A percentile compares a stretch with the other conserved stretches of the same genome.
Evolutionary conservation across 2,329 filamentous ascomycete species (phyloP).

Genomic region (Neofusicoccum laricinum): DNA sequence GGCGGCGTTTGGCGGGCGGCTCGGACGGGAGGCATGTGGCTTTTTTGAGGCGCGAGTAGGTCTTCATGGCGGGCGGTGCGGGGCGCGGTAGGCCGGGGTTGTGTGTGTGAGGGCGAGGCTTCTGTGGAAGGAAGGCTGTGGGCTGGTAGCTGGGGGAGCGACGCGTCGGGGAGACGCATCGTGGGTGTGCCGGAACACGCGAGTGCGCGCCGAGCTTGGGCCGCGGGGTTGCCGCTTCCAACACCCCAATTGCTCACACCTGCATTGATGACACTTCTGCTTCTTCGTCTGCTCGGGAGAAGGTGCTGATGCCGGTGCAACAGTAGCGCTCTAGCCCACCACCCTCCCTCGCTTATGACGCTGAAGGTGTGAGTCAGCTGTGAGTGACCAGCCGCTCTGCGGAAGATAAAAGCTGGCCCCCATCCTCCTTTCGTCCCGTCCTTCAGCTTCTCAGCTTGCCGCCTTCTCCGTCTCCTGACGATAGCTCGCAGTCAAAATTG

Average conservation of each 20-base stretch:
- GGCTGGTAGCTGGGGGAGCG: no score
- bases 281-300: no score
- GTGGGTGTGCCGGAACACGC: neutral
- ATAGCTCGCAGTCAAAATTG: neutral
- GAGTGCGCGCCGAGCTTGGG: no score
- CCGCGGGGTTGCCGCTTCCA: no score
- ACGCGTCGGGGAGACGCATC: conserved; percentile 8
- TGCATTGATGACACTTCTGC: no score
- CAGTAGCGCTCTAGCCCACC: neutral
- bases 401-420: neutral
- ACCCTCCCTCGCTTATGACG: neutral
- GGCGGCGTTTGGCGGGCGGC: conserved; percentile 35
- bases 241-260: no score
- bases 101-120: neutral
- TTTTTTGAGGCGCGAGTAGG: conserved; percentile 36
- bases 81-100: neutral
- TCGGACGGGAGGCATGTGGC: conserved; percentile 29
- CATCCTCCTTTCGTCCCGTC: neutral
- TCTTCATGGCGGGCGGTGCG: conserved; percentile 23
- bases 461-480: neutral
- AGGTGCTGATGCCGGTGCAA: no score
- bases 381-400: neutral
- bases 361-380: neutral
- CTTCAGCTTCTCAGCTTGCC: neutral
- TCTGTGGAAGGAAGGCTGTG: conserved; percentile 1